phyloP scores from a whole-genome alignment of 306 rosid genomes.

The Quercus aquifolioides region DNA sequence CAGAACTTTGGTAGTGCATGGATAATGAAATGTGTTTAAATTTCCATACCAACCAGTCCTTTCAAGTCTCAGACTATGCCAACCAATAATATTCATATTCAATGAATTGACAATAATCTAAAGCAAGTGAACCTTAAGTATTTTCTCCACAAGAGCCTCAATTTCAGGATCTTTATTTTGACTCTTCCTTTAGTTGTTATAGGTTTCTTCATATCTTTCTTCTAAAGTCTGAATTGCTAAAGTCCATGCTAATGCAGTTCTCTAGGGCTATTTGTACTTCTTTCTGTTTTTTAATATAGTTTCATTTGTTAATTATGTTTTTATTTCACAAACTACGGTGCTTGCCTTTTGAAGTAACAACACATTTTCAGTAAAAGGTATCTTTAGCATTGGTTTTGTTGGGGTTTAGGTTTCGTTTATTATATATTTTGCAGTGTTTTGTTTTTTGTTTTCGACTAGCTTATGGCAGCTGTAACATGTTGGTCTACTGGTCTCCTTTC shows the following conservation, averaged over 20 bases:
- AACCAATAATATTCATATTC: background rate
- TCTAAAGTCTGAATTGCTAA: slow-evolving; percentile 8
- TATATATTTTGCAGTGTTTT: slow-evolving; percentile 16
- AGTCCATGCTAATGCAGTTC: slow-evolving; percentile 25
- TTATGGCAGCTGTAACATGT: slow-evolving; percentile 29
- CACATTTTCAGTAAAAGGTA: slow-evolving; percentile 23
- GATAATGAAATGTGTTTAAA: slow-evolving; percentile 13
- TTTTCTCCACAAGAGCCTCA: slow-evolving; percentile 33
- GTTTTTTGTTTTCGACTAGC: slow-evolving; percentile 47
- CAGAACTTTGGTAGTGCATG: background rate
- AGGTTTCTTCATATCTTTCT: slow-evolving; percentile 5
- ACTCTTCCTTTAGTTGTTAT: slow-evolving; percentile 28
- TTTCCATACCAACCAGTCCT: slow-evolving; percentile 32
- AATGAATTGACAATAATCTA: background rate
- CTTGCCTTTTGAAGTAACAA: slow-evolving; percentile 26
- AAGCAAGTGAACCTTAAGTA: slow-evolving; percentile 21
- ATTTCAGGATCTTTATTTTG: slow-evolving; percentile 49
- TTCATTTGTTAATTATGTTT: slow-evolving; percentile 6
- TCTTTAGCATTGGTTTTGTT: slow-evolving; percentile 30
- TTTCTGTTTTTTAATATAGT: background rate
- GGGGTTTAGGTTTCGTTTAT: slow-evolving; percentile 25
- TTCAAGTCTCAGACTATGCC: background rate
- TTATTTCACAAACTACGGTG: slow-evolving; percentile 33
- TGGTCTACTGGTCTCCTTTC: slow-evolving; percentile 1
- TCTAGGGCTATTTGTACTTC: slow-evolving; percentile 21